Base-by-base conservation (phyloP, 164 flowering plant species). In the Pachysandra terminalis region DNA sequence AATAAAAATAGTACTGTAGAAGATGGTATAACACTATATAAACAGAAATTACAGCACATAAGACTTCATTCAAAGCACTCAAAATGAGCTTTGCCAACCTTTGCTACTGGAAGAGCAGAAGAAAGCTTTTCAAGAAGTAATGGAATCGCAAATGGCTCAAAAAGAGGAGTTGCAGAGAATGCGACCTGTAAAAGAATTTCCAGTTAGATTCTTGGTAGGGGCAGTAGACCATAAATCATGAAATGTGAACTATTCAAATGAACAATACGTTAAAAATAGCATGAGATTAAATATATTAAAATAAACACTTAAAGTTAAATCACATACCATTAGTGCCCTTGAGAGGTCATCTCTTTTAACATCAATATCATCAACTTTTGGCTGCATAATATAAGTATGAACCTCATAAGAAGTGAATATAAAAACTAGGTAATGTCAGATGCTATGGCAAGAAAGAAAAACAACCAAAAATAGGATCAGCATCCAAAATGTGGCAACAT, bases 91-190 rank as follows among this genome's bases (percentile, higher is more conserved):
- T 61, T 21, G 73, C 87, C 23, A 65, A 95, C 97, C 97, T 92
- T 92, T 59, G 99, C 94, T 53, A 77, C 68, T 19, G 81, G 86
- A 25, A 95, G 81, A 54, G 89, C 81, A 64, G 99, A 90, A 40
- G 97, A 84, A 72, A 95, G 90, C 65, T 95, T 95, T 53, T 92
- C 99, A 67, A 95, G 89, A 67, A 95, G 88, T 81, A 95, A 73
- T 22, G 99, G 97, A 58, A 95, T 79, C 52, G 76, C 87, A 83
- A 81, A 87, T 63, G 97, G 94, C 81, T 89, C 99, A 82, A 85
- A 95, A 69, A 82, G 70, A 52, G 96, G 89, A 9, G 98, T 84
- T 55, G 96, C 82, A 56, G 93, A 79, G 75, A 92, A 85, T 49
- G 97, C 94, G 57, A 69, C 61, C 98, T 95, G 88, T 63, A 77